Conservation (phyloP, 345 rosid species). For the Punica granatum region DNA sequence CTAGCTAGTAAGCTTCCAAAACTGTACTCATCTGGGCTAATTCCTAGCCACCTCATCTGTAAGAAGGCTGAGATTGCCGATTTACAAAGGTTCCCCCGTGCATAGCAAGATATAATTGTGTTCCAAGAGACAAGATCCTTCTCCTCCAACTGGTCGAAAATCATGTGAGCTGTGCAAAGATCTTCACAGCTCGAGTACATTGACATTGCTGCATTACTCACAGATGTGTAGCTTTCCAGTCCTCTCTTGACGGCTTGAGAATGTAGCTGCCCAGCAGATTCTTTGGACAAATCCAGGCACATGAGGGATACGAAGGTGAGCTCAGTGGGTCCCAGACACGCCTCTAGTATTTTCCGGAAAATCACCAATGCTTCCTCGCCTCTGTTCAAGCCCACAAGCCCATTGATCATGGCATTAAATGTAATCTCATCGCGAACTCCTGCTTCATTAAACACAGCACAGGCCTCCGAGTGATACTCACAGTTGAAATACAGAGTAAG, state of each 20-base stretch:
- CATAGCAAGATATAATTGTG: constrained; percentile 54
- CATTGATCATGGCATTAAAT: constrained; percentile 64
- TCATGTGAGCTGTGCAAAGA: constrained; percentile 21
- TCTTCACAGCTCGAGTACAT: constrained; percentile 51
- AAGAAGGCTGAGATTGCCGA: constrained; percentile 36
- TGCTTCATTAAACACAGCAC: constrained; percentile 41
- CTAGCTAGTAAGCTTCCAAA: constrained; percentile 61
- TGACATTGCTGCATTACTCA: constrained; percentile 49
- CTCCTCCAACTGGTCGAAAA: constrained; percentile 42
- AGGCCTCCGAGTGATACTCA: constrained; percentile 26
- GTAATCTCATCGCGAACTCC: constrained; percentile 45
- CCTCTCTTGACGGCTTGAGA: constrained; percentile 49
- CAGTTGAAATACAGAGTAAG: constrained; percentile 61
- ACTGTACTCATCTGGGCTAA: constrained; percentile 61
- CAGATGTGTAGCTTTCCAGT: constrained; percentile 39
- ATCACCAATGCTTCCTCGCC: constrained; percentile 30
- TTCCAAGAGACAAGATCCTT: constrained; percentile 80
- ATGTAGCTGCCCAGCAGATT: constrained; percentile 37
- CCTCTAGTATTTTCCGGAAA: constrained; percentile 41
- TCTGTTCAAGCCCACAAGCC: constrained; percentile 38
- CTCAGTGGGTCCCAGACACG: constrained; percentile 46
- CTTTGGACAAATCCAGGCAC: constrained; percentile 33
- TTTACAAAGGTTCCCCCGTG: constrained; percentile 30
- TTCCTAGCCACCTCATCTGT: constrained; percentile 41
- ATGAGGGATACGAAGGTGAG: constrained; percentile 50